Evolutionary conservation across 2,329 filamentous ascomycete genomes (phyloP).

Genomic region (Pezicula neosporulosa): DNA sequence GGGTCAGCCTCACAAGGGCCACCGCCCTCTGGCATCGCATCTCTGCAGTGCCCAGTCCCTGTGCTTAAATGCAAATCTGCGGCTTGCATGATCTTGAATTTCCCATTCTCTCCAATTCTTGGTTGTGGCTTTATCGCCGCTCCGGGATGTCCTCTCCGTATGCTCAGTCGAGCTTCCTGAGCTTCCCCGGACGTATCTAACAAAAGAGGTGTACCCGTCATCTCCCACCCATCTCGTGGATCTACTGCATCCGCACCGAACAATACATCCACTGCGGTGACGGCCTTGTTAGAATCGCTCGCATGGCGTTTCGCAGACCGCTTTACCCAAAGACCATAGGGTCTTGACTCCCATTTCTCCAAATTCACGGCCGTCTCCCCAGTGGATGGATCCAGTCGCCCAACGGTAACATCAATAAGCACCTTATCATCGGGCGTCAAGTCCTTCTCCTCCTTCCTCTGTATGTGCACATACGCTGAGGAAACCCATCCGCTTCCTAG

Average conservation of each 20-base stretch:
- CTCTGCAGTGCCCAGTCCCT: constrained; percentile 79
- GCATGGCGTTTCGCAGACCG: constrained; percentile 42
- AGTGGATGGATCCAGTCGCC: constrained; percentile 54
- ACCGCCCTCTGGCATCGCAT: constrained; percentile 73
- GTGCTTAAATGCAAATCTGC: constrained; percentile 95
- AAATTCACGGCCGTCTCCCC: constrained; percentile 48
- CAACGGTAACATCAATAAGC: constrained; percentile 62
- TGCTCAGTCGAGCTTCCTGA: constrained; percentile 70
- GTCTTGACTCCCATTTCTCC: constrained; percentile 63
- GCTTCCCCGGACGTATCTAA: constrained; percentile 60
- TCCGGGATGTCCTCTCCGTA: constrained; percentile 67
- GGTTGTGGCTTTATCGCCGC: constrained; percentile 67
- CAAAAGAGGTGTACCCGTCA: constrained; percentile 71
- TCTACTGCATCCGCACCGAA: constrained; percentile 80
- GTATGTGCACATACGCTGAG: constrained; percentile 64
- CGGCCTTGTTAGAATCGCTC: constrained; percentile 38
- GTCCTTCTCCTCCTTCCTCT: constrained; percentile 69
- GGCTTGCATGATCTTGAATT: constrained; percentile 96
- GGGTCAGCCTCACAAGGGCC: constrained; percentile 88
- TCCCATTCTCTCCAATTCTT: constrained; percentile 81
- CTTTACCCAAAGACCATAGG: constrained; percentile 68
- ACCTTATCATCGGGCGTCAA: constrained; percentile 57
- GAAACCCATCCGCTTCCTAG: constrained; percentile 60
- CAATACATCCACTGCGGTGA: constrained; percentile 68
- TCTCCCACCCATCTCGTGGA: constrained; percentile 78